Percentiles rank a stretch among this genome's conserved stretches.
Evolutionary conservation across 208 protist genomes (phyloP).

Genomic region (Leishmania major): DNA sequence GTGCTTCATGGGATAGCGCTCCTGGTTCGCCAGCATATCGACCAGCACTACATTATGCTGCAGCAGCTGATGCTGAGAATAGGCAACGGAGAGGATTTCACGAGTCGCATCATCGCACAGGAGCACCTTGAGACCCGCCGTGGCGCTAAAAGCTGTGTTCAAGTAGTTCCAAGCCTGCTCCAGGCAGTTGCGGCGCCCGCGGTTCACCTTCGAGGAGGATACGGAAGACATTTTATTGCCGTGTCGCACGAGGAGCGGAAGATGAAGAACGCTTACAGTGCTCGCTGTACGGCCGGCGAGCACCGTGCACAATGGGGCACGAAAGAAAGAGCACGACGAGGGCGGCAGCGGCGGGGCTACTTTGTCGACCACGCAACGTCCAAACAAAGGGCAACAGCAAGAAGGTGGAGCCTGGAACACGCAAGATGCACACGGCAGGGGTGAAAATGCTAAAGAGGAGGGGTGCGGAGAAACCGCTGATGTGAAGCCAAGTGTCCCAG

Average conservation of each 20-base stretch:
- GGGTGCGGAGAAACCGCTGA: not conserved
- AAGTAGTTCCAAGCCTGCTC: slow-evolving; percentile 82
- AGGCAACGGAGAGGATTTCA: slow-evolving; percentile 94
- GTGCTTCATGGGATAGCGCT: slow-evolving; percentile 94
- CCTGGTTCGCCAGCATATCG: slow-evolving; percentile 90
- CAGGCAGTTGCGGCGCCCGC: slow-evolving; percentile 59
- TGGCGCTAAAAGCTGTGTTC: slow-evolving; percentile 56
- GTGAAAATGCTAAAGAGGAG: not conserved
- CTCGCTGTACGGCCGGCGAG: not conserved
- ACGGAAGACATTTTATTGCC: not conserved
- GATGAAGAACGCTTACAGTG: not conserved
- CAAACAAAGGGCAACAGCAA: not conserved
- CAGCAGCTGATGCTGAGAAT: slow-evolving; percentile 96
- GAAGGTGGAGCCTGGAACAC: not conserved
- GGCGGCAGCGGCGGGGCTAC: not conserved
- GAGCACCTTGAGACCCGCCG: slow-evolving; percentile 93
- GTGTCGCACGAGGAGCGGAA: not conserved
- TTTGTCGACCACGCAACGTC: not conserved
- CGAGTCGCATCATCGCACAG: slow-evolving; percentile 95
- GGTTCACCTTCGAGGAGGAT: slow-evolving; percentile 24
- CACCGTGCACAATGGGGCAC: not conserved
- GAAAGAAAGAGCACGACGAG: not conserved
- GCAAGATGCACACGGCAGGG: not conserved
- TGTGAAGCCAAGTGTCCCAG: not conserved
- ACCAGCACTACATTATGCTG: slow-evolving; percentile 97